Base-by-base conservation (phyloP, 2,329 filamentous ascomycete species). In the Xylariales sp. region DNA sequence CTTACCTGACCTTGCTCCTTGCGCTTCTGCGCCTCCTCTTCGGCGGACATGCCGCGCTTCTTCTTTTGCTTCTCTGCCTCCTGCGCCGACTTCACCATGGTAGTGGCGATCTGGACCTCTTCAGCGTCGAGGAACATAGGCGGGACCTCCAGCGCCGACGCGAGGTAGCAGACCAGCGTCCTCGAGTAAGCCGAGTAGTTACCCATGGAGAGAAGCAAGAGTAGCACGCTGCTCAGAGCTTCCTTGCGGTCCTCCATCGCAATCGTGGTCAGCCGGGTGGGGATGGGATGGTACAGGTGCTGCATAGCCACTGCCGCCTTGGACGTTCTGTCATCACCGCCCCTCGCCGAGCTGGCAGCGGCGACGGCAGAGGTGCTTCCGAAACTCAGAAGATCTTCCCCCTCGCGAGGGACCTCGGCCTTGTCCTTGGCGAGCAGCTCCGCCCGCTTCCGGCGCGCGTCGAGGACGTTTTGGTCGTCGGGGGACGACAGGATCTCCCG, bases 161-260 rank as follows among this genome's bases (percentile, higher is more conserved):
- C 70, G 5, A 90, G 66, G 44, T 84, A 74, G 20, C 88, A 70
- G 10, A 86, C 66, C 20, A 93, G 59, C 1, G 81, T 70, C 8
- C 87, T 73, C 1, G 86, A 88, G 55, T 88, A 76, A 4, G 85
- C 83, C 16, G 78, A 81, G 56, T 93, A 93, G 44, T 81, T 79
- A 24, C 88, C 82, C 2, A 84, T 68, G 8, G 82, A 85, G 4
- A 93, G 67, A 6, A 90, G 61, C 4, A 90, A 65, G 1, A 93
- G 69, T 6, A 91, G 63, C 6, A 87, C 60, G 14, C 83, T 83
- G 58, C 86, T 83, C 11, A 91, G 61, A 3, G 83, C 71, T 42
- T 88, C 72, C 30, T 70, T 66, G 29, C 80, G 69, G 49, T 85
- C 80, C 28, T 72, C 68, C 16, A 70, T 57, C 0, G 77, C 65